phyloP scores from a whole-genome alignment of 805 yeast species.

The Candida lessepsii region DNA sequence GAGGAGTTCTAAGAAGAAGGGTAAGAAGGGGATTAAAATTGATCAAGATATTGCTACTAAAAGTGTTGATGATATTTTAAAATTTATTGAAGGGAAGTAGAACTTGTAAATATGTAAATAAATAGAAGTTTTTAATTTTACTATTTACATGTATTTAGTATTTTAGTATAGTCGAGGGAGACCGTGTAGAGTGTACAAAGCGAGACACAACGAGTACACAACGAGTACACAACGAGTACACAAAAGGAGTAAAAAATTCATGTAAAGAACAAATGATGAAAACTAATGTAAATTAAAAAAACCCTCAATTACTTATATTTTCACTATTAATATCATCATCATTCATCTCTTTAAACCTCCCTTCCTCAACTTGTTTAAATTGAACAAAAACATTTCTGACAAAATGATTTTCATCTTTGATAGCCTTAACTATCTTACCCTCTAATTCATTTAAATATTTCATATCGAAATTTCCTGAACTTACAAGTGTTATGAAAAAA shows the following conservation, averaged over 20 bases:
- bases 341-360: conserved; percentile 3
- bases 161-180: no score
- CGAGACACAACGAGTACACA: no score
- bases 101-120: conserved; percentile 10
- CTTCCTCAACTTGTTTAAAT: conserved; percentile 10
- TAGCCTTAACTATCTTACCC: conserved; percentile 29
- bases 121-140: background rate
- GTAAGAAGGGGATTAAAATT: conserved; percentile 15
- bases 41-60: conserved; percentile 50
- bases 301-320: no score
- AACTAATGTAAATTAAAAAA: no score
- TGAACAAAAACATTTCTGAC: conserved; percentile 36
- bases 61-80: conserved; percentile 70
- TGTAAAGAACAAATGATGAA: no score
- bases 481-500: conserved; percentile 30
- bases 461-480: conserved; percentile 24
- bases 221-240: no score
- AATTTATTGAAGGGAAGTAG: conserved; percentile 60
- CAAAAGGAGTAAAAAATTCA: no score
- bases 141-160: conserved; percentile 1
- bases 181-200: no score
- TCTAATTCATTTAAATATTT: conserved; percentile 32
- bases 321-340: conserved; percentile 11
- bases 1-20: conserved; percentile 9
- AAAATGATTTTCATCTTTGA: conserved; percentile 40